Conservation (phyloP, 345 rosid species). For the Raphanus sativus region DNA sequence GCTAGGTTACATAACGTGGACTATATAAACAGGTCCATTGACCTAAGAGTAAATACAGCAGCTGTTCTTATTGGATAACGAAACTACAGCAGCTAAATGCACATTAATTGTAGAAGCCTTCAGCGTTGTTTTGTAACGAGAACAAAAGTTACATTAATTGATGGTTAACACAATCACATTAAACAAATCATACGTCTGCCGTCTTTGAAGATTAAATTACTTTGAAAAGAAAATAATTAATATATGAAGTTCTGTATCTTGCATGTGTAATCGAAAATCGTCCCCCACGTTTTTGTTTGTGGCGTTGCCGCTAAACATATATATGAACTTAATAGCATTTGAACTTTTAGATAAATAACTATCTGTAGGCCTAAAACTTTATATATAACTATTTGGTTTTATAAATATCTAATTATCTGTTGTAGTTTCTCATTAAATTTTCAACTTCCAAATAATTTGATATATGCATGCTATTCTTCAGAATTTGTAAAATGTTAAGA, state of each 20-base stretch:
- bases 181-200: background rate
- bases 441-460: background rate
- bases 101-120: too few relatives aligned
- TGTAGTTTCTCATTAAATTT: background rate
- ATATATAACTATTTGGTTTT: background rate
- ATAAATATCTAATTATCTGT: background rate
- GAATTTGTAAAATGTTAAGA: background rate
- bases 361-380: too few relatives aligned
- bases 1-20: too few relatives aligned
- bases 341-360: too few relatives aligned
- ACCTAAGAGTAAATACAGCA: too few relatives aligned
- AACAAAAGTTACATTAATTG: background rate
- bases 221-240: too few relatives aligned
- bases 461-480: constrained; percentile 2
- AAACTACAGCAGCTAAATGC: too few relatives aligned
- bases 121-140: background rate
- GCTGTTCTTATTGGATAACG: too few relatives aligned
- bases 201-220: background rate
- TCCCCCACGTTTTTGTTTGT: background rate
- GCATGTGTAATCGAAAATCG: background rate
- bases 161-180: background rate
- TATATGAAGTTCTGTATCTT: too few relatives aligned
- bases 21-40: too few relatives aligned
- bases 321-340: background rate
- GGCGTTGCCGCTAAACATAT: background rate